Percentiles rank a stretch among this genome's conserved stretches.
Evolutionary conservation across 352 stramenopile genomes (phyloP).

Genomic region (Halophytophthora polymorphica): DNA sequence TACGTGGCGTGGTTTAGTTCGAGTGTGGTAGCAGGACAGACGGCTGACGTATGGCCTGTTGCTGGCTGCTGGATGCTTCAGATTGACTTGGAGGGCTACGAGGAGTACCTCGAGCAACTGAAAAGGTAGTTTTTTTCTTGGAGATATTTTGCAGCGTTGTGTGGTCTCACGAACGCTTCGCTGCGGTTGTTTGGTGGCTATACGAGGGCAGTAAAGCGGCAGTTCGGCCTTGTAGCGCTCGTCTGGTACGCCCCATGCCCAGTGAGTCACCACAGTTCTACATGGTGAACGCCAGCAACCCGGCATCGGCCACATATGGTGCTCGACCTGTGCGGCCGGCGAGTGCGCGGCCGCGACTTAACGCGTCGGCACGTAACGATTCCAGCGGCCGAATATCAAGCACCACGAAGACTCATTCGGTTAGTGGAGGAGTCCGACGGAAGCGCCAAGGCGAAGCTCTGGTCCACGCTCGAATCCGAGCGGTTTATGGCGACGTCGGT

Average conservation of each 20-base stretch:
- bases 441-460: constrained; percentile 33
- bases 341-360: constrained; percentile 40
- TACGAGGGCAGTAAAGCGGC: constrained; percentile 26
- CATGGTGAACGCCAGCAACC: constrained; percentile 46
- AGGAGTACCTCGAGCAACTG: constrained; percentile 52
- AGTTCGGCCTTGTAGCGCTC: constrained; percentile 38
- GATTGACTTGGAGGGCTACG: constrained; percentile 64
- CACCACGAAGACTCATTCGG: constrained; percentile 6
- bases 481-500: constrained; percentile 47
- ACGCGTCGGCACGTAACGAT: constrained; percentile 7
- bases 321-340: constrained; percentile 28
- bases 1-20: neutral
- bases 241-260: constrained; percentile 30
- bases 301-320: no score
- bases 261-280: constrained; percentile 54
- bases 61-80: constrained; percentile 12
- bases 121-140: constrained; percentile 25
- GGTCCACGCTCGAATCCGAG: constrained; percentile 43
- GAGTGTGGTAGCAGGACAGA: neutral
- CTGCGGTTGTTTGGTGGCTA: neutral
- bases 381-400: constrained; percentile 1
- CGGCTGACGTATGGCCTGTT: neutral
- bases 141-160: neutral
- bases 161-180: neutral
- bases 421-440: constrained; percentile 20